Evolutionary conservation across 352 stramenopile species (phyloP).

Genomic region (Phytophthora pisi): DNA sequence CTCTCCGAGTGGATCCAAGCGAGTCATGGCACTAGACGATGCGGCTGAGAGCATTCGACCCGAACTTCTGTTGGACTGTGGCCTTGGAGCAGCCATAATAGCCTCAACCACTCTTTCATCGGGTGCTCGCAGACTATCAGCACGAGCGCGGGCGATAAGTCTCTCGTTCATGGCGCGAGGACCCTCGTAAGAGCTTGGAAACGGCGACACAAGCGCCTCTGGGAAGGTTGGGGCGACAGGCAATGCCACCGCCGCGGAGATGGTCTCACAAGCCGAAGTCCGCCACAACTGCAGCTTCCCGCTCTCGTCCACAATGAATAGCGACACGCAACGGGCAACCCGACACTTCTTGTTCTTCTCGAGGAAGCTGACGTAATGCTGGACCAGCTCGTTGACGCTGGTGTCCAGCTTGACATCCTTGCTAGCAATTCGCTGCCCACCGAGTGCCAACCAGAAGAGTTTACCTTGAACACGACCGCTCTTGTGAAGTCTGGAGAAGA

Average conservation of each 20-base stretch:
- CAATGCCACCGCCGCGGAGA: conserved; percentile 24
- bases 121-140: conserved; percentile 49
- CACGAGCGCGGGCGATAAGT: conserved; percentile 60
- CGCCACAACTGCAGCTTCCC: conserved; percentile 61
- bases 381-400: conserved; percentile 47
- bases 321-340: conserved; percentile 56
- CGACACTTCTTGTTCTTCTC: conserved; percentile 74
- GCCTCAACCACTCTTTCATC: conserved; percentile 74
- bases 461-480: conserved; percentile 62
- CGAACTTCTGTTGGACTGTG: conserved; percentile 26
- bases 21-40: conserved; percentile 27
- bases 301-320: conserved; percentile 64
- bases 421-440: conserved; percentile 65
- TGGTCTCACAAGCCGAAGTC: conserved; percentile 61
- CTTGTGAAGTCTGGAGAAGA: conserved; percentile 57
- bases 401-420: conserved; percentile 74
- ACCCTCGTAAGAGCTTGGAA: conserved; percentile 47
- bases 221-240: conserved; percentile 11
- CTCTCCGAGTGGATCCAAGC: conserved; percentile 47
- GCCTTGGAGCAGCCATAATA: conserved; percentile 69
- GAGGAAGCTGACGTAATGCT: conserved; percentile 53
- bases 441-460: conserved; percentile 67
- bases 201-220: conserved; percentile 12
- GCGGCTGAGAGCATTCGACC: conserved; percentile 39
- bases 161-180: conserved; percentile 67